Percentiles rank a stretch among this genome's conserved stretches.
Evolutionary conservation across 2,329 filamentous ascomycete species (phyloP).

Genomic region (Aspergillus clavatus): DNA sequence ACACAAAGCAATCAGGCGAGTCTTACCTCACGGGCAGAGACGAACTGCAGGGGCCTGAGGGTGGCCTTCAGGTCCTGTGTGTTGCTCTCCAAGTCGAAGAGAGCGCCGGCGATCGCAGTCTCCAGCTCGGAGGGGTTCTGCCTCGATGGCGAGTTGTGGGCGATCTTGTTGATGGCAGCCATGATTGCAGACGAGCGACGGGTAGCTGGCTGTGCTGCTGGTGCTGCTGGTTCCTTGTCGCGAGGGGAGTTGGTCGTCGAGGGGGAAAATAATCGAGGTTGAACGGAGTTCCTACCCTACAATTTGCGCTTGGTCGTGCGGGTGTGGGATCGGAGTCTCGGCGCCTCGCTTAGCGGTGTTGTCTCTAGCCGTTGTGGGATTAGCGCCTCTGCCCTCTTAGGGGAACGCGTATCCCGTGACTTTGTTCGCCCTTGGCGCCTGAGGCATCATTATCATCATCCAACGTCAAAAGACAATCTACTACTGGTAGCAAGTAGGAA

Average conservation of each 20-base stretch:
- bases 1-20: constrained; percentile 10
- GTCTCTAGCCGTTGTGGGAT: constrained; percentile 18
- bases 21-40: constrained; percentile 98
- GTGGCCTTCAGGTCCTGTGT: constrained; percentile 95
- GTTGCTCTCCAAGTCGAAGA: constrained; percentile 99
- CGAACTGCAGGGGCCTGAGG: constrained; percentile 96
- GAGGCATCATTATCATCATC: background rate
- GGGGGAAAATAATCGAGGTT: constrained; percentile 18
- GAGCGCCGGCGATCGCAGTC: constrained; percentile 91
- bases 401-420: constrained; percentile 29
- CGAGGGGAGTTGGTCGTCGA: constrained; percentile 31
- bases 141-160: constrained; percentile 92
- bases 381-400: constrained; percentile 21
- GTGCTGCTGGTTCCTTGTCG: constrained; percentile 29
- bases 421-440: constrained; percentile 16
- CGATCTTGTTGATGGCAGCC: constrained; percentile 95
- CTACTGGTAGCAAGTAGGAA: no score
- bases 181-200: constrained; percentile 50
- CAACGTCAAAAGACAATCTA: no score
- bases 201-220: constrained; percentile 35
- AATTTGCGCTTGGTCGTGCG: constrained; percentile 14
- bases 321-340: constrained; percentile 26
- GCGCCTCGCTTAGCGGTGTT: constrained; percentile 31
- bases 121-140: constrained; percentile 96
- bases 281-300: constrained; percentile 5